Evolutionary conservation across 106 monocot genomes (phyloP), one percentile per base, ranked within the genome.

Genomic region (Vanilla planifolia): DNA sequence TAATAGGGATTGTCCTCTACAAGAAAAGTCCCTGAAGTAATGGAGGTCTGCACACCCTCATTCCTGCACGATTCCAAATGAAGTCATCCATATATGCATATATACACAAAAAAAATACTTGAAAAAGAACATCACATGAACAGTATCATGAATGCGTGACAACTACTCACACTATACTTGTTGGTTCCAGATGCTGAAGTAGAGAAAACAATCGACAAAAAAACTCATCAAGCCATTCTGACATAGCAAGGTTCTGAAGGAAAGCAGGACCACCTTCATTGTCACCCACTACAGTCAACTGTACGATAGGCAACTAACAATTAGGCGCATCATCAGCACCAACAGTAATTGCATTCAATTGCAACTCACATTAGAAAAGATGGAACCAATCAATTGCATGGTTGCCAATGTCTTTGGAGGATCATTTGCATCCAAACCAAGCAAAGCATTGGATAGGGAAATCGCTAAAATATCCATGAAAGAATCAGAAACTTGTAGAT

Each of bases 351-450:
- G 23, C 22, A 11, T 9, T 51, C n/a, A n/a, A n/a, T n/a, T n/a
- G n/a, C n/a, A n/a, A 73, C 98, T 67, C 55, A 98, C 98, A 88
- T 86, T 98, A 16, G 98, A 98, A 75, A 92, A 88, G 70, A 98
- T 70, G 22, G 98, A 85, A 48, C 88, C 85, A 74, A 98, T 84
- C 35, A 98, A 71, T 72, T 92, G 92, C 98, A 98, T 92, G n/a
- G 88, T 80, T 51, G 92, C 98, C 59, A 92, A 71, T 41, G 98
- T 92, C 72, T 98, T 98, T 10, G 98, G 98, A 43, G 98, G 98
- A 85, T 98, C 98, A 82, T 98, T 98, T 30, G 98, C 98, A 85
- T 98, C 96, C 73, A 98, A 85, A 46, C 98, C 98, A 55, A 98
- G 88, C 66, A 98, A 77, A 45, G 98, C 84, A 75, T 92, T 92